A percentile compares a stretch with the other conserved stretches of the same genome.
Conservation (phyloP, 2,329 filamentous ascomycete genomes). For the Apiospora aurea region DNA sequence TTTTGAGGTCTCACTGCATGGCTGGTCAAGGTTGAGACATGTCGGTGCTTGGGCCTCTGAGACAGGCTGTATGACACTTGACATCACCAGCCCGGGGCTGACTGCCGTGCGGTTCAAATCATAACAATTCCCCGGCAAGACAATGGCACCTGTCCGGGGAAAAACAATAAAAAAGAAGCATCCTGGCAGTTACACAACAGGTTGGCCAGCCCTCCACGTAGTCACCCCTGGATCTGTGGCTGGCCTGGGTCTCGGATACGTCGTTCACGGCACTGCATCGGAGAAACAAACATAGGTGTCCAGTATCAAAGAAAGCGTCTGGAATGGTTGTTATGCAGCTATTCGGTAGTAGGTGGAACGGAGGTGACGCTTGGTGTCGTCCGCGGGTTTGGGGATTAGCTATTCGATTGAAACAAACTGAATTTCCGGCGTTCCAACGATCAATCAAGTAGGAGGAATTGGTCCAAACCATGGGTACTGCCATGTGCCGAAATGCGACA, state of each 20-base stretch:
- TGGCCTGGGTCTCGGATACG: not conserved
- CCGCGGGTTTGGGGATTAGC: not conserved
- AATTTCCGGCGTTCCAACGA: too few species aligned
- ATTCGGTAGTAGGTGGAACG: not conserved
- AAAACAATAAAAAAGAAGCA: not conserved
- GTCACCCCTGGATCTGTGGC: not conserved
- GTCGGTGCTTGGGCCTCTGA: not conserved
- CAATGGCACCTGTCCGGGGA: not conserved
- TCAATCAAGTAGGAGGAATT: too few species aligned
- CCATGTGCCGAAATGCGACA: too few species aligned
- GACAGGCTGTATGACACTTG: not conserved
- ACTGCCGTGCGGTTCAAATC: not conserved
- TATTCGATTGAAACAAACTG: not conserved
- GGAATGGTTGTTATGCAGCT: not conserved
- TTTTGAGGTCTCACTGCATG: not conserved
- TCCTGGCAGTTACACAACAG: not conserved
- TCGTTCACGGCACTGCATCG: too few species aligned
- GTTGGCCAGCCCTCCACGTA: not conserved
- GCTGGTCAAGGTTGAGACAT: not conserved
- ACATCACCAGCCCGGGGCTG: not conserved
- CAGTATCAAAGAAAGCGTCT: not conserved
- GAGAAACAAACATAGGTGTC: not conserved
- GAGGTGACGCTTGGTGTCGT: not conserved
- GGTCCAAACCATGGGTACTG: too few species aligned
- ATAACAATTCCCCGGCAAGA: not conserved